Evolutionary conservation across 768 basidiomycete genomes (phyloP).

Genomic region (Clitopilus passeckerianus): DNA sequence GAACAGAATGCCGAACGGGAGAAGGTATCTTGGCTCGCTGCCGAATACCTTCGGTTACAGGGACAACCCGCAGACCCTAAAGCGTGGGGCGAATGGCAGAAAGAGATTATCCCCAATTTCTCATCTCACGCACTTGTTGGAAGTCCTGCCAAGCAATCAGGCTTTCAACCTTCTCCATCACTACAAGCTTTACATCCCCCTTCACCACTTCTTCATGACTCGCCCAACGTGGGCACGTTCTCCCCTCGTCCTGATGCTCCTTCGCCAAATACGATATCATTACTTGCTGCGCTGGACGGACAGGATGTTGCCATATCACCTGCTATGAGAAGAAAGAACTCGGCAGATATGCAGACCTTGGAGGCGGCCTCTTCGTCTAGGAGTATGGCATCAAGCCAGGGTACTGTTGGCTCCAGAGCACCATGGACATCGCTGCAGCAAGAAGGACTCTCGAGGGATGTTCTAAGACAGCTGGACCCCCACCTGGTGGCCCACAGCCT

Average conservation of each 20-base stretch:
- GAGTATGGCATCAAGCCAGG: no score
- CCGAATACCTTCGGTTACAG: conserved; percentile 59
- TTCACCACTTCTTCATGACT: conserved; percentile 41
- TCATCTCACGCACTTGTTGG: conserved; percentile 25
- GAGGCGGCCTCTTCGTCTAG: conserved; percentile 5
- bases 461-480: conserved; percentile 60
- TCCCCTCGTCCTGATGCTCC: conserved; percentile 48
- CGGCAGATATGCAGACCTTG: conserved; percentile 21
- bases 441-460: conserved; percentile 65
- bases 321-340: conserved; percentile 16
- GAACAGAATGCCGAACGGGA: conserved; percentile 24
- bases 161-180: conserved; percentile 31
- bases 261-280: conserved; percentile 28
- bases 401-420: conserved; percentile 10
- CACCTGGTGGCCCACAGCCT: conserved; percentile 60
- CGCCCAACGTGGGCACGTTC: conserved; percentile 44
- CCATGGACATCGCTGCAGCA: conserved; percentile 52
- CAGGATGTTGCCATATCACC: conserved; percentile 12
- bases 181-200: conserved; percentile 45
- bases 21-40: conserved; percentile 61
- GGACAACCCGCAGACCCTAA: conserved; percentile 43
- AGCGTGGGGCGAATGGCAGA: conserved; percentile 57
- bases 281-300: conserved; percentile 37
- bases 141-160: background rate
- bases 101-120: conserved; percentile 41